Conservation (phyloP, 2,329 filamentous ascomycete species). For the Sphaerulina musiva region DNA sequence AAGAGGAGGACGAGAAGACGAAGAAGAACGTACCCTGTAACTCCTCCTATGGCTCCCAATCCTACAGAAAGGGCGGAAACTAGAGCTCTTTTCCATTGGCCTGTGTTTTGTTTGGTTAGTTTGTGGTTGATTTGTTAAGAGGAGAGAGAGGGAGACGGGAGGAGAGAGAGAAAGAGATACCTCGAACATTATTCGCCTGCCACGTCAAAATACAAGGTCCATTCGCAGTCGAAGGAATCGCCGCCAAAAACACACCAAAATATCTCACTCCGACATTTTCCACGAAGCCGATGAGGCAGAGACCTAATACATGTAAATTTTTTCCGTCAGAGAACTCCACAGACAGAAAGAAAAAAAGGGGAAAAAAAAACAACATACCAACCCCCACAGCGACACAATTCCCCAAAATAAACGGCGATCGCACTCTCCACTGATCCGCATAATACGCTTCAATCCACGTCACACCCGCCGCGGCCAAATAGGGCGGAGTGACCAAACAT, state of each 20-base stretch:
- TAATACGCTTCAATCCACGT: slow-evolving; percentile 23
- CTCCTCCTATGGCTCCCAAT: slow-evolving; percentile 55
- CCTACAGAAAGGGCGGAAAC: slow-evolving; percentile 9
- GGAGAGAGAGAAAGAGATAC: no score
- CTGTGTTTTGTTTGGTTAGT: slow-evolving; percentile 17
- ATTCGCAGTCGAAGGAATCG: slow-evolving; percentile 21
- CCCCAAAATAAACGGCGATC: slow-evolving; percentile 25
- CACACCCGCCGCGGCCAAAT: slow-evolving; percentile 29
- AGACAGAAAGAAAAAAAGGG: no score
- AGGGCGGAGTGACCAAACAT: slow-evolving; percentile 42
- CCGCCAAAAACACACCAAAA: slow-evolving; percentile 29
- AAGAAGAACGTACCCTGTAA: slow-evolving; percentile 33
- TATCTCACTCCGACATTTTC: slow-evolving; percentile 26
- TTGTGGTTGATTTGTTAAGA: neutral
- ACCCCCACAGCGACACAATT: slow-evolving; percentile 28
- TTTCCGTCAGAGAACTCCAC: no score
- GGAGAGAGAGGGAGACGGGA: no score
- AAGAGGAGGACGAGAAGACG: no score
- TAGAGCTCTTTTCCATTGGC: slow-evolving; percentile 46
- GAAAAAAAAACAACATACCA: slow-evolving; percentile 46
- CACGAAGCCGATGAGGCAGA: slow-evolving; percentile 23
- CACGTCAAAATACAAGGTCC: slow-evolving; percentile 18
- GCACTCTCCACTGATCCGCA: slow-evolving; percentile 24
- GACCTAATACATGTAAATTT: slow-evolving; percentile 40
- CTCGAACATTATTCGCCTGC: slow-evolving; percentile 43